phyloP scores from a whole-genome alignment of 2,329 filamentous ascomycete genomes.

The Scortechinia acanthostroma region DNA sequence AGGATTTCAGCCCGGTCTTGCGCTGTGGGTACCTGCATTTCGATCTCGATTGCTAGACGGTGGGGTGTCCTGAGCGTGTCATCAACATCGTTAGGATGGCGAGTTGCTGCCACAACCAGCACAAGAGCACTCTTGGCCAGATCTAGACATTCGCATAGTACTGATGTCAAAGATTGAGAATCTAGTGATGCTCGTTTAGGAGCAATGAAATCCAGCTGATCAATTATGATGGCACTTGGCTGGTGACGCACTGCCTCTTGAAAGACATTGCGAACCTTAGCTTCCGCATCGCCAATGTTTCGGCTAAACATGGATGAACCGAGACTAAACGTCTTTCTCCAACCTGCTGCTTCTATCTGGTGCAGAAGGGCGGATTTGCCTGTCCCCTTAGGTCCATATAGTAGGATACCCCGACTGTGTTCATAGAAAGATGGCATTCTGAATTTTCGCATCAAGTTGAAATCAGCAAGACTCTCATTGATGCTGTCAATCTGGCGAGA shows the following conservation, averaged over 20 bases:
- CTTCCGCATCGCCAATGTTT: not conserved
- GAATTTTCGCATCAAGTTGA: not conserved
- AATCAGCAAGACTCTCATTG: not conserved
- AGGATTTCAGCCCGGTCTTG: slow-evolving; percentile 46
- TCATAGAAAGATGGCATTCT: slow-evolving; percentile 26
- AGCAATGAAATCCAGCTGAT: slow-evolving; percentile 45
- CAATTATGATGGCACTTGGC: slow-evolving; percentile 49
- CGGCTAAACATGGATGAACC: slow-evolving; percentile 11
- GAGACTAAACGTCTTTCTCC: slow-evolving; percentile 38
- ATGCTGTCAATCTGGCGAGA: not conserved
- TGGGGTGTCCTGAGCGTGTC: slow-evolving; percentile 38
- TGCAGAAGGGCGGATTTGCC: slow-evolving; percentile 48
- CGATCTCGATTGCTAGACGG: slow-evolving; percentile 42
- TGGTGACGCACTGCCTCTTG: slow-evolving; percentile 40
- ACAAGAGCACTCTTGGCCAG: slow-evolving; percentile 20
- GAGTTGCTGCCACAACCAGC: slow-evolving; percentile 46
- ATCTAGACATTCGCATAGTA: slow-evolving; percentile 1
- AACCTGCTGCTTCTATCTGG: slow-evolving; percentile 37
- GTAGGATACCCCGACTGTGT: slow-evolving; percentile 36
- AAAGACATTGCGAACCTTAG: slow-evolving; percentile 39
- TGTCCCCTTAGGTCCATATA: slow-evolving; percentile 55
- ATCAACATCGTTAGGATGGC: slow-evolving; percentile 46
- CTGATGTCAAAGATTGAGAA: not conserved
- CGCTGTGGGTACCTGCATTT: slow-evolving; percentile 52
- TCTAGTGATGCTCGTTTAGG: slow-evolving; percentile 25